Conservation (phyloP, 176 grass and related monocot genomes). For the Phyllostachys edulis region DNA sequence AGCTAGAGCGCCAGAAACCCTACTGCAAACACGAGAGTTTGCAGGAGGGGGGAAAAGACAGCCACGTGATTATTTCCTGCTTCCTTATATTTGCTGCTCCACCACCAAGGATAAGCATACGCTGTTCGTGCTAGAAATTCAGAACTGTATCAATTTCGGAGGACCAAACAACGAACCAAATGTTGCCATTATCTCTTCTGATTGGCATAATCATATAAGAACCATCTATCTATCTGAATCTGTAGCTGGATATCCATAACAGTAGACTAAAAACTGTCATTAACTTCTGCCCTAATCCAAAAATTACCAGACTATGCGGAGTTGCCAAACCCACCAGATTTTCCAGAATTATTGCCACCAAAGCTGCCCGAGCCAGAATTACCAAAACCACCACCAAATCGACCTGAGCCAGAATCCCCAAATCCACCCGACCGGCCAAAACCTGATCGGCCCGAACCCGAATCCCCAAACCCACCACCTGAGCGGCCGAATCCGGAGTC, state of each 20-base stretch:
- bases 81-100: not conserved
- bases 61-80: constrained; percentile 39
- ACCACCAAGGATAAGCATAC: not conserved
- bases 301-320: constrained; percentile 15
- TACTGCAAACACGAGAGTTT: not conserved
- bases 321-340: constrained; percentile 34
- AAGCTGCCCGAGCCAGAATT: constrained; percentile 49
- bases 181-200: not conserved
- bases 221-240: not conserved
- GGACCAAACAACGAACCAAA: not conserved
- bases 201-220: not conserved
- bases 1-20: constrained; percentile 11
- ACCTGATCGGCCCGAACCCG: constrained; percentile 25
- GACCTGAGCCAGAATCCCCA: constrained; percentile 45
- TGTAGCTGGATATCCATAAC: not conserved
- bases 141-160: not conserved
- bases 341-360: constrained; percentile 30
- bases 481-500: constrained; percentile 30
- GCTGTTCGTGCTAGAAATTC: constrained; percentile 3
- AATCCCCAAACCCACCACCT: constrained; percentile 28
- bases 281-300: not conserved
- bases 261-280: not conserved
- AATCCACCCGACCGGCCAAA: constrained; percentile 46
- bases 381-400: constrained; percentile 43
- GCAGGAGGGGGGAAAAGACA: not conserved